Percentiles rank a stretch among this genome's conserved stretches.
Conservation (phyloP, 2,329 filamentous ascomycete species). For the Westerdykella aurantiaca region DNA sequence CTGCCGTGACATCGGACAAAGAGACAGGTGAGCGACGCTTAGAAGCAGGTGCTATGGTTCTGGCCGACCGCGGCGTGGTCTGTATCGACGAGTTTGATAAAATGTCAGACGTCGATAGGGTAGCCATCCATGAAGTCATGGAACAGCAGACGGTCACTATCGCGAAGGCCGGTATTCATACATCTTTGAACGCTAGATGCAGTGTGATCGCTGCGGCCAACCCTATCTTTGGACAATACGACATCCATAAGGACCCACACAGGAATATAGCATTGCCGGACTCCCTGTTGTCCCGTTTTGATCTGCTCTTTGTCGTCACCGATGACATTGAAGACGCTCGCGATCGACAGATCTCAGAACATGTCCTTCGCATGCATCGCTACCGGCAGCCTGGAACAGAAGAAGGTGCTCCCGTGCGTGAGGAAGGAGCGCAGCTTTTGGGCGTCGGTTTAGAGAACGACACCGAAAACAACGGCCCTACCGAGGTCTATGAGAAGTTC, state of each 20-base stretch:
- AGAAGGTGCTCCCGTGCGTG: constrained; percentile 89
- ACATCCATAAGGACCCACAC: constrained; percentile 96
- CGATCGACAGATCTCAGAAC: constrained; percentile 88
- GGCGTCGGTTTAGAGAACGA: constrained; percentile 79
- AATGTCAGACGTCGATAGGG: constrained; percentile 97
- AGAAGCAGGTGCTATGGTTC: constrained; percentile 97
- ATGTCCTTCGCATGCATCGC: constrained; percentile 93
- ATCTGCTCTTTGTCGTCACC: constrained; percentile 94
- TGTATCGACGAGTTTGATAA: constrained; percentile 99
- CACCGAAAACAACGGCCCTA: constrained; percentile 67
- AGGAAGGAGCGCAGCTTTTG: constrained; percentile 75
- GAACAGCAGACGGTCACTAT: constrained; percentile 99
- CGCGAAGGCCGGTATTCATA: constrained; percentile 97
- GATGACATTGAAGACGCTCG: constrained; percentile 95
- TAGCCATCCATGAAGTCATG: constrained; percentile 99
- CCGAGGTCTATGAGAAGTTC: constrained; percentile 92
- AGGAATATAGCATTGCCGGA: constrained; percentile 97
- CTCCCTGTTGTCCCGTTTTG: constrained; percentile 94
- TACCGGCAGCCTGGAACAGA: constrained; percentile 90
- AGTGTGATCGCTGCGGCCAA: constrained; percentile 96
- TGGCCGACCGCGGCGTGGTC: constrained; percentile 91
- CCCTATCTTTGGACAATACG: constrained; percentile 96
- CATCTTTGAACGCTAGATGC: constrained; percentile 91
- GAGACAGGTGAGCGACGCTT: constrained; percentile 92
- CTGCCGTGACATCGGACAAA: constrained; percentile 92